phyloP scores from a whole-genome alignment of 1,284 basidiomycete genomes.

The Porodaedalea pini region DNA sequence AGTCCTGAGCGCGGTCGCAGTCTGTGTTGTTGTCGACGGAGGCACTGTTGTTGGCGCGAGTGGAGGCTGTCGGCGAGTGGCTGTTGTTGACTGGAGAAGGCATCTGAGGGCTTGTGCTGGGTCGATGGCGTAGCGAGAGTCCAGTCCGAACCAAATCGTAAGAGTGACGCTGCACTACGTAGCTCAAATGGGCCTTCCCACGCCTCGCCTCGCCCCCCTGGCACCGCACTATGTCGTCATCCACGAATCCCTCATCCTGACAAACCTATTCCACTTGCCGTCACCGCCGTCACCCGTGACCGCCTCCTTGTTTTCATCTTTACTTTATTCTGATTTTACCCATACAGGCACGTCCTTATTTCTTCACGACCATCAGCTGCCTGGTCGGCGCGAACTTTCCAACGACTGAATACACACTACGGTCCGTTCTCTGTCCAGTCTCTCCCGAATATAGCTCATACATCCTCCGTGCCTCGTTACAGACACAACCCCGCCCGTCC shows the following conservation, averaged over 20 bases:
- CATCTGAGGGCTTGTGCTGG: neutral
- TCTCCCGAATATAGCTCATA: neutral
- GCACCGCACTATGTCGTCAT: constrained; percentile 8
- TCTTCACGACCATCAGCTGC: no score
- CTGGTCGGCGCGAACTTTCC: no score
- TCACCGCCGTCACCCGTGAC: neutral
- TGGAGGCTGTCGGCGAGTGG: neutral
- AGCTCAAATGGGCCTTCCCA: neutral
- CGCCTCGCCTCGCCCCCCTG: neutral
- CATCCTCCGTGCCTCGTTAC: neutral
- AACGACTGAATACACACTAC: neutral
- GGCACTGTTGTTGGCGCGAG: neutral
- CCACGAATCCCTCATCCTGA: neutral
- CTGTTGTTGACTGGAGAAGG: neutral
- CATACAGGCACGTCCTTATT: no score
- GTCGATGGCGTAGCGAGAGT: neutral
- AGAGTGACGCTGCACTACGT: constrained; percentile 1
- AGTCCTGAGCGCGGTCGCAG: neutral
- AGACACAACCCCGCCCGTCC: neutral
- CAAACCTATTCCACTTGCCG: neutral
- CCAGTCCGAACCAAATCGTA: neutral
- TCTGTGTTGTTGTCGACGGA: neutral
- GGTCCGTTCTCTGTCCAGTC: neutral
- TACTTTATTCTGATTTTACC: no score
- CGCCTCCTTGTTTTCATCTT: no score